phyloP scores from a whole-genome alignment of 2,329 filamentous ascomycete genomes.

The Cladosporium sp. region DNA sequence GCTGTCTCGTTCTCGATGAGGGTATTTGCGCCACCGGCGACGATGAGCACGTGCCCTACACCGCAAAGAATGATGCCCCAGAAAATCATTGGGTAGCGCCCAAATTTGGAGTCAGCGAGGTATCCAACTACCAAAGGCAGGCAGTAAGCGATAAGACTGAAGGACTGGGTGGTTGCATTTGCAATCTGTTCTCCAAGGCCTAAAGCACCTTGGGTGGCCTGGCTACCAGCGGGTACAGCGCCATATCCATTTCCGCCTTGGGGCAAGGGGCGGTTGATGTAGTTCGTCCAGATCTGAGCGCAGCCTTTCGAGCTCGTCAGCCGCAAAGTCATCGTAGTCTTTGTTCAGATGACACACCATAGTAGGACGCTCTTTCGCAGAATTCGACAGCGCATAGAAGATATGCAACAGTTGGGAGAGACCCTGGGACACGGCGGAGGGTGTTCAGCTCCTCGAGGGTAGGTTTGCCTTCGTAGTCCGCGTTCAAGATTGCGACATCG shows the following conservation, averaged over 20 bases:
- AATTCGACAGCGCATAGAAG: slow-evolving; percentile 53
- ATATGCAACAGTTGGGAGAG: slow-evolving; percentile 47
- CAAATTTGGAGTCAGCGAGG: slow-evolving; percentile 17
- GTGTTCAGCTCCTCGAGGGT: slow-evolving; percentile 41
- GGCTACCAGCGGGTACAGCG: slow-evolving; percentile 22
- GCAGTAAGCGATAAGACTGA: slow-evolving; percentile 42
- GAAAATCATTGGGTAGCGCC: slow-evolving; percentile 19
- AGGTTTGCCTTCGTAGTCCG: slow-evolving; percentile 22
- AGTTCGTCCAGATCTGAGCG: slow-evolving; percentile 47
- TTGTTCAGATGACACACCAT: slow-evolving; percentile 33
- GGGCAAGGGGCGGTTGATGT: slow-evolving; percentile 53
- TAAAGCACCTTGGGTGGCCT: slow-evolving; percentile 47
- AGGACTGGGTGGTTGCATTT: slow-evolving; percentile 48
- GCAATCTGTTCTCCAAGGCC: slow-evolving; percentile 49
- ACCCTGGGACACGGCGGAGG: slow-evolving; percentile 44
- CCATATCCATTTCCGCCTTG: slow-evolving; percentile 29
- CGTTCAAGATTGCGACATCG: slow-evolving; percentile 2
- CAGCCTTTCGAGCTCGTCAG: slow-evolving; percentile 26
- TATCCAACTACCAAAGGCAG: slow-evolving; percentile 40
- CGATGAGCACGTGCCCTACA: slow-evolving; percentile 17
- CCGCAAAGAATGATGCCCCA: slow-evolving; percentile 16
- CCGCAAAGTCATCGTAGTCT: too few relatives aligned
- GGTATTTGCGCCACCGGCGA: slow-evolving; percentile 48
- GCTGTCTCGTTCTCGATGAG: slow-evolving; percentile 11
- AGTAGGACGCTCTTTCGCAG: slow-evolving; percentile 54